phyloP scores from a whole-genome alignment of 768 basidiomycete genomes.

The Kwoniella heveanensis region DNA sequence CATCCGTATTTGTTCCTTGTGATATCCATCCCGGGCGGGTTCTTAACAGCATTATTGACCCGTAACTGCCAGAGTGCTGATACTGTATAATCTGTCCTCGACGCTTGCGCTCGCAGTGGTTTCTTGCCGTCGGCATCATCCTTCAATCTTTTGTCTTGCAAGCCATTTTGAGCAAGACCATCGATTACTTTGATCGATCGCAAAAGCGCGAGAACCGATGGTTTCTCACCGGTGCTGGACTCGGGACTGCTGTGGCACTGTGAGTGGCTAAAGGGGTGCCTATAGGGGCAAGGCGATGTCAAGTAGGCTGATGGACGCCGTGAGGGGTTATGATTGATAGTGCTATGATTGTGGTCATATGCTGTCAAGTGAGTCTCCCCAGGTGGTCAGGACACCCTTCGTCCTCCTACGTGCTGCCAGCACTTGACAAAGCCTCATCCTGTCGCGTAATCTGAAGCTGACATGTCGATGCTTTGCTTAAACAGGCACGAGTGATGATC shows the following conservation, averaged over 20 bases:
- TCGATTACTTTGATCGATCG: not conserved
- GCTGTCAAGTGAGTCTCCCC: not conserved
- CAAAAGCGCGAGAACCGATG: not conserved
- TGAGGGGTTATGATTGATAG: not conserved
- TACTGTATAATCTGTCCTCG: too few relatives aligned
- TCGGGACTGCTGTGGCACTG: not conserved
- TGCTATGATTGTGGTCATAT: not conserved
- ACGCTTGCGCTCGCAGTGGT: slow-evolving; percentile 3
- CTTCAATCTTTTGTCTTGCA: not conserved
- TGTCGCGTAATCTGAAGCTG: too few relatives aligned
- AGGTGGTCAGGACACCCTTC: too few relatives aligned
- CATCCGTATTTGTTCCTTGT: too few relatives aligned
- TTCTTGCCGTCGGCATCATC: not conserved
- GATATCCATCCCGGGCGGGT: too few relatives aligned
- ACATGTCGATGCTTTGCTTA: too few relatives aligned
- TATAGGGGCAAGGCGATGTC: too few relatives aligned
- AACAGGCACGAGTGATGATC: not conserved
- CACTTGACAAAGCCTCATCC: too few relatives aligned
- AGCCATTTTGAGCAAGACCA: not conserved
- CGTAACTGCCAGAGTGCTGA: too few relatives aligned
- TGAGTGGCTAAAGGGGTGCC: not conserved
- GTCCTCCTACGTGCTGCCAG: not conserved
- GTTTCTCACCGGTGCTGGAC: not conserved
- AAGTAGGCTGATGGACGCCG: too few relatives aligned
- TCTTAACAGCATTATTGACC: too few relatives aligned